Conservation (phyloP, 768 basidiomycete genomes). For the Royoungia palumana region DNA sequence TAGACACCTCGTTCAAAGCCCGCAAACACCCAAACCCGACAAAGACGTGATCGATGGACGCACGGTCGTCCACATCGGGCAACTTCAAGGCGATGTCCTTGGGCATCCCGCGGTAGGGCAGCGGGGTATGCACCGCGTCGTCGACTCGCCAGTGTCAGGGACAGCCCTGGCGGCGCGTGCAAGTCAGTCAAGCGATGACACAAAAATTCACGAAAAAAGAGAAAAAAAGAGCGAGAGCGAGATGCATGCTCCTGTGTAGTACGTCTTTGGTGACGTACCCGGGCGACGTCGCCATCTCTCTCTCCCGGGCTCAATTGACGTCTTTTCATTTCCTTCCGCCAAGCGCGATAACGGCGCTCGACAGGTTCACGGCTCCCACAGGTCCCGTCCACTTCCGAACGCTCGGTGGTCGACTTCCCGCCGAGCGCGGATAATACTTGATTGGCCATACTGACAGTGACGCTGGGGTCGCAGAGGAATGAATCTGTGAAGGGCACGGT, state of each 20-base stretch:
- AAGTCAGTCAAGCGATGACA: too few species aligned
- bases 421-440: slow-evolving; percentile 55
- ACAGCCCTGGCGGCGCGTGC: slow-evolving; percentile 45
- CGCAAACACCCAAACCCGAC: slow-evolving; percentile 58
- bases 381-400: slow-evolving; percentile 15
- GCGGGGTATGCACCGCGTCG: slow-evolving; percentile 60
- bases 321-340: slow-evolving; percentile 57
- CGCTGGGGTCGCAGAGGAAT: slow-evolving; percentile 59
- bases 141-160: slow-evolving; percentile 73
- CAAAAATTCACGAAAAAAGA: too few species aligned
- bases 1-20: slow-evolving; percentile 57
- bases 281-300: slow-evolving; percentile 45
- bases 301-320: slow-evolving; percentile 27
- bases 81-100: slow-evolving; percentile 56
- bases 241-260: slow-evolving; percentile 20
- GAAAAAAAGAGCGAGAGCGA: not conserved
- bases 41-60: slow-evolving; percentile 72
- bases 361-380: slow-evolving; percentile 47
- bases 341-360: slow-evolving; percentile 46
- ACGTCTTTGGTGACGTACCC: slow-evolving; percentile 78
- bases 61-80: slow-evolving; percentile 47
- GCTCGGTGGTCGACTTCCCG: slow-evolving; percentile 31
- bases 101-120: slow-evolving; percentile 52
- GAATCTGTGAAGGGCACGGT: slow-evolving; percentile 64
- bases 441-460: slow-evolving; percentile 49